Evolutionary conservation across 805 yeast species (phyloP).

Genomic region (Lachancea mirantina): DNA sequence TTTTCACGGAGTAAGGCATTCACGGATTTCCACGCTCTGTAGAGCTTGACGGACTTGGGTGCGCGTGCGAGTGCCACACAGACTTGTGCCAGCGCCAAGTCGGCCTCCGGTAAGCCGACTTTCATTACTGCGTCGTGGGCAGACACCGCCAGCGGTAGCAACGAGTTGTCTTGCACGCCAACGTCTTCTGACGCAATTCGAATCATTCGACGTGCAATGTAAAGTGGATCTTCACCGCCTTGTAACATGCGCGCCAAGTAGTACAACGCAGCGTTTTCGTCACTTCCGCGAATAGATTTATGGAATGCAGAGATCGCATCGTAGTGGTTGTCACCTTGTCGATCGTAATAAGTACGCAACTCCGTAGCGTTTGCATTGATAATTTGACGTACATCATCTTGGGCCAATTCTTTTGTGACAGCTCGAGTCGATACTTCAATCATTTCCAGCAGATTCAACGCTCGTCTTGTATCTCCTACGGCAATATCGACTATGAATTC

Average conservation of each 20-base stretch:
- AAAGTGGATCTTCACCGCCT: constrained; percentile 92
- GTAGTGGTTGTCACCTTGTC: constrained; percentile 86
- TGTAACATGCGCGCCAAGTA: constrained; percentile 82
- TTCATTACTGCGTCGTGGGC: constrained; percentile 82
- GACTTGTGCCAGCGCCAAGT: constrained; percentile 82
- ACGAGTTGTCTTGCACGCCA: constrained; percentile 75
- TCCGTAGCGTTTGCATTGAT: constrained; percentile 43
- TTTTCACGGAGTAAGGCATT: constrained; percentile 51
- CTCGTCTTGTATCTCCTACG: constrained; percentile 85
- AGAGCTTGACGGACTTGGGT: constrained; percentile 77
- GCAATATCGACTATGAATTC: constrained; percentile 66
- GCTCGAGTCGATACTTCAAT: constrained; percentile 63
- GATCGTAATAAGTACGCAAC: constrained; percentile 49
- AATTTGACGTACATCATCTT: constrained; percentile 33
- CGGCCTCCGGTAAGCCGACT: constrained; percentile 93
- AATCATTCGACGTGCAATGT: constrained; percentile 84
- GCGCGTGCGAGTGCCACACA: constrained; percentile 86
- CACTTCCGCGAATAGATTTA: constrained; percentile 82
- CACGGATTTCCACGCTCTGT: constrained; percentile 70
- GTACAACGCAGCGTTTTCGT: constrained; percentile 83
- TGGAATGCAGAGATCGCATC: constrained; percentile 95
- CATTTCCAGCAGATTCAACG: constrained; percentile 73
- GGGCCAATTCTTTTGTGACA: constrained; percentile 27
- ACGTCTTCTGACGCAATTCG: constrained; percentile 93
- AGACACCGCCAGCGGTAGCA: constrained; percentile 81